These are phyloP conservation scores for Diaporthe australafricana DNA, from an alignment of 2,329 filamentous ascomycete species.

Conservation along the genomic window DNA sequence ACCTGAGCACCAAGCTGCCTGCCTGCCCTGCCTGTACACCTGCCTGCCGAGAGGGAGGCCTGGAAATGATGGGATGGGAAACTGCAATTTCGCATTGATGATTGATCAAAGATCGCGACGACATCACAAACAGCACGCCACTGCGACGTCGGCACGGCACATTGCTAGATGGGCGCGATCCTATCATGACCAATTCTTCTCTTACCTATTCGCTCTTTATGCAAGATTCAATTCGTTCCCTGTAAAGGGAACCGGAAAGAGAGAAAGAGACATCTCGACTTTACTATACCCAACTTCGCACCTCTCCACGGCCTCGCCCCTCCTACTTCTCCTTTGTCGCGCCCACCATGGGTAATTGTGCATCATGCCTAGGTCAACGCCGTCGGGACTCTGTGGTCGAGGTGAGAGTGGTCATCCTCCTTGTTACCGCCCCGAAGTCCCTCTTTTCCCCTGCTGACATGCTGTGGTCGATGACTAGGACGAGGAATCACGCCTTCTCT, in stretches of 20 bases:
- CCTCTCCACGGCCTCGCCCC: not conserved
- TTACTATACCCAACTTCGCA: not conserved
- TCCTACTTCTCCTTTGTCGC: conserved; percentile 21
- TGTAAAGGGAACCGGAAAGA: conserved; percentile 20
- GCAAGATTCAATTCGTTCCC: conserved; percentile 29
- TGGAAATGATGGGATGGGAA: conserved; percentile 23
- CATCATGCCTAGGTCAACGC: conserved; percentile 36
- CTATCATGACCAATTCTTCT: conserved; percentile 3
- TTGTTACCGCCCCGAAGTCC: not conserved
- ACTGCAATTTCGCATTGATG: conserved; percentile 25
- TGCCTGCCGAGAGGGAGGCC: conserved; percentile 4
- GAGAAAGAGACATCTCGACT: not conserved
- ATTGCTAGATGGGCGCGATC: not conserved
- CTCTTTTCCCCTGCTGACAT: conserved; percentile 23
- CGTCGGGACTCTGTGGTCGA: conserved; percentile 35
- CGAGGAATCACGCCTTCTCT: conserved; percentile 68
- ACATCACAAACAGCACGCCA: not conserved
- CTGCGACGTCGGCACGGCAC: conserved; percentile 1
- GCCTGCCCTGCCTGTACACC: not conserved
- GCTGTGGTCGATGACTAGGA: conserved; percentile 53
- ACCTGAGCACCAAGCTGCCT: not conserved
- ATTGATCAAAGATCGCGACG: not conserved
- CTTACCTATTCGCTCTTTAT: conserved; percentile 30
- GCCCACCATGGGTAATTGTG: conserved; percentile 34
- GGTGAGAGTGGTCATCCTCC: conserved; percentile 4